Conservation (phyloP, 2,329 filamentous ascomycete species). For the Curvularia verruculosa region DNA sequence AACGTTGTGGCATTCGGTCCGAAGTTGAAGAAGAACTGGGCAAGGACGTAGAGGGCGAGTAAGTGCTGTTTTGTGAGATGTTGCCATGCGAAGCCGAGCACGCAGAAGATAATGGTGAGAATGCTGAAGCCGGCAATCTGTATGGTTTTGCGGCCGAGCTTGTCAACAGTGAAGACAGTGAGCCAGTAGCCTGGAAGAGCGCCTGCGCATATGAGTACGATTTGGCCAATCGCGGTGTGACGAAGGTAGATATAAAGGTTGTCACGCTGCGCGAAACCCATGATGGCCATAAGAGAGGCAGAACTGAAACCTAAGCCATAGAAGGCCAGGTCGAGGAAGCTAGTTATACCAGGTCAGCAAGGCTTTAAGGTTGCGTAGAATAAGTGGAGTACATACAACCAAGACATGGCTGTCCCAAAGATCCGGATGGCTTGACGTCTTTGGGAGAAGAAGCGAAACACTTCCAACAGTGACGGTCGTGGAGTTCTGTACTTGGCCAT, state of each 20-base stretch:
- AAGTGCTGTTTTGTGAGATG: constrained; percentile 51
- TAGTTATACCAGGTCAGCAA: constrained; percentile 4
- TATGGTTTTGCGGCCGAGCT: constrained; percentile 76
- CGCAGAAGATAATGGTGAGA: constrained; percentile 57
- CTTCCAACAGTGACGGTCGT: constrained; percentile 59
- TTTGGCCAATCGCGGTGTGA: constrained; percentile 77
- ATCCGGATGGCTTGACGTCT: constrained; percentile 74
- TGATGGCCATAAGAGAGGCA: constrained; percentile 70
- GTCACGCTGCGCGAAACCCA: constrained; percentile 70
- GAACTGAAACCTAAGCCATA: constrained; percentile 73
- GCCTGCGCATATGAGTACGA: constrained; percentile 78
- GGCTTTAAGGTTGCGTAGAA: background rate
- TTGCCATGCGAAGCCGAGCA: constrained; percentile 58
- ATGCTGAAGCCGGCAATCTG: constrained; percentile 64
- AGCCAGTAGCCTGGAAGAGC: constrained; percentile 85
- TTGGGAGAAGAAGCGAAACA: constrained; percentile 69
- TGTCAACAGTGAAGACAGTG: constrained; percentile 75
- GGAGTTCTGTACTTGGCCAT: constrained; percentile 45
- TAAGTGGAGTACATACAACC: constrained; percentile 60
- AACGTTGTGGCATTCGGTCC: constrained; percentile 60
- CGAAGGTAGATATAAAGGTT: constrained; percentile 72
- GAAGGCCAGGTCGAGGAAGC: constrained; percentile 66
- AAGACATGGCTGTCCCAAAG: constrained; percentile 78
- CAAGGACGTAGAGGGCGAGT: constrained; percentile 55
- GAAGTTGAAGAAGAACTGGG: constrained; percentile 62